Evolutionary conservation across 2,329 filamentous ascomycete species (phyloP).

Genomic region (Stagonosporopsis rhizophila): DNA sequence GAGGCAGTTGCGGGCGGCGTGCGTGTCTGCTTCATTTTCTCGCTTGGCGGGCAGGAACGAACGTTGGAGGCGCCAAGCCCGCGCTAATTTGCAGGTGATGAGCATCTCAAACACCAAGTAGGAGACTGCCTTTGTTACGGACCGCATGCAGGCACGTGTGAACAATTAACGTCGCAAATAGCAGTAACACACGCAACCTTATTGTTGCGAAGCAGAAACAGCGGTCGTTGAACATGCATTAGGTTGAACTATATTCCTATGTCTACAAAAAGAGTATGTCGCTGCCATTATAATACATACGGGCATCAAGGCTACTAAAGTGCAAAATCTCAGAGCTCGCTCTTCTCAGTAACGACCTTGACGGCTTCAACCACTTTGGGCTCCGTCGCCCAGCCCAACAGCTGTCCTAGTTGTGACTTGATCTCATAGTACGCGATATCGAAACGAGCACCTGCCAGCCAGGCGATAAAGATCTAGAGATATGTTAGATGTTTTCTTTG

Average conservation of each 20-base stretch:
- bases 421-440: conserved; percentile 70
- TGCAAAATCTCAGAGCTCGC: conserved; percentile 50
- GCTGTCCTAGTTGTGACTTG: conserved; percentile 56
- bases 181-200: not conserved
- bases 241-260: conserved; percentile 28
- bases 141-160: conserved; percentile 12
- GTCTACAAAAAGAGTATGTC: conserved; percentile 16
- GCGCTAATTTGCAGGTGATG: not conserved
- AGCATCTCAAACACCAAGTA: conserved; percentile 14
- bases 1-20: conserved; percentile 27
- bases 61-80: conserved; percentile 17
- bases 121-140: conserved; percentile 9
- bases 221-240: conserved; percentile 28
- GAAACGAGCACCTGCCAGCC: conserved; percentile 81
- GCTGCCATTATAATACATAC: conserved; percentile 44
- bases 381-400: conserved; percentile 33
- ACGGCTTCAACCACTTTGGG: conserved; percentile 27
- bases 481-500: conserved; percentile 22
- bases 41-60: conserved; percentile 34
- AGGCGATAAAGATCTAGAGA: conserved; percentile 75
- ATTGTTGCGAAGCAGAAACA: not conserved
- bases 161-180: not conserved
- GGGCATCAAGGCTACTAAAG: conserved; percentile 23
- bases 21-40: conserved; percentile 25
- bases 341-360: conserved; percentile 41